phyloP scores from a whole-genome alignment of 768 basidiomycete genomes.

The Exsudoporus frostii region DNA sequence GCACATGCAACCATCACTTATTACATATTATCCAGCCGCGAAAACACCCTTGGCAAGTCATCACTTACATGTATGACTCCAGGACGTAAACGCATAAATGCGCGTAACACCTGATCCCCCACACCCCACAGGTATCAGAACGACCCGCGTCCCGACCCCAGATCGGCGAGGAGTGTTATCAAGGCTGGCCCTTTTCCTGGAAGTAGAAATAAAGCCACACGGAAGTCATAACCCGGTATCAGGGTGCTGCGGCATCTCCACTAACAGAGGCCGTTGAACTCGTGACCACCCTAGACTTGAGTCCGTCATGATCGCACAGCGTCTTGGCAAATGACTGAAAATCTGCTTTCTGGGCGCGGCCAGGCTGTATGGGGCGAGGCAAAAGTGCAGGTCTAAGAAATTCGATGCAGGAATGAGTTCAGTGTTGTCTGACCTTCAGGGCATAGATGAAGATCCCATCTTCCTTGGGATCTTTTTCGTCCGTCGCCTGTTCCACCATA shows the following conservation, averaged over 20 bases:
- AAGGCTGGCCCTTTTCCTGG: neutral
- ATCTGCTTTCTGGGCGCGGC: conserved; percentile 47
- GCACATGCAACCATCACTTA: conserved; percentile 1
- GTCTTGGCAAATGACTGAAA: conserved; percentile 52
- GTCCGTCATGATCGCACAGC: conserved; percentile 38
- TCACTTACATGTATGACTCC: conserved; percentile 1
- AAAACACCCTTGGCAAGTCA: neutral
- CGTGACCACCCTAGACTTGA: conserved; percentile 17
- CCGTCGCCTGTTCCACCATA: conserved; percentile 44
- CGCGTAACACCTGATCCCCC: conserved; percentile 14
- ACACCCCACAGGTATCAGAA: conserved; percentile 9
- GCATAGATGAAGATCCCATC: conserved; percentile 58
- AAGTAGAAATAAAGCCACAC: neutral
- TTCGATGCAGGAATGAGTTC: neutral
- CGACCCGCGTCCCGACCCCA: conserved; percentile 22
- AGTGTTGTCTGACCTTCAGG: conserved; percentile 46
- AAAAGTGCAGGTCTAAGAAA: neutral
- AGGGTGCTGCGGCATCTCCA: conserved; percentile 11
- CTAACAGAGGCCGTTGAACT: neutral
- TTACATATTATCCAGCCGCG: conserved; percentile 19
- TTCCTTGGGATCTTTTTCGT: conserved; percentile 22
- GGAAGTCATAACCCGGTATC: conserved; percentile 2
- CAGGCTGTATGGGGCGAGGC: conserved; percentile 22
- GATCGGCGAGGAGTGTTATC: conserved; percentile 10
- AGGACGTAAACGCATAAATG: conserved; percentile 7